Conservation (phyloP, 768 basidiomycete genomes). For the Phaeolepiota aurea region DNA sequence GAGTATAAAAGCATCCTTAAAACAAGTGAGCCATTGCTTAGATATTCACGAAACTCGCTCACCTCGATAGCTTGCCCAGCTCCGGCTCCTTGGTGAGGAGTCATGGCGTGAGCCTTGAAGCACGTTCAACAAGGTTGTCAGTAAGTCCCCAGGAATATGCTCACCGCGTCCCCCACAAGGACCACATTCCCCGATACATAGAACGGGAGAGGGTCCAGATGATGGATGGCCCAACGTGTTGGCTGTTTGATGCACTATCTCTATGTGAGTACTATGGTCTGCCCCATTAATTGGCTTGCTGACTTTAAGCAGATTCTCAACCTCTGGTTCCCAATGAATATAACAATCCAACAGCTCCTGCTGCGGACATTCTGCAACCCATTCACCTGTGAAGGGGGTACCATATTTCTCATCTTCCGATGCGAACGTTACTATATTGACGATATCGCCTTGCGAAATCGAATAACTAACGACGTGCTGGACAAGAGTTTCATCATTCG, state of each 20-base stretch:
- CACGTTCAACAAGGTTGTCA: not conserved
- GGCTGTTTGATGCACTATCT: constrained; percentile 20
- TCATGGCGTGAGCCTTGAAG: constrained; percentile 17
- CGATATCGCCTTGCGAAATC: constrained; percentile 31
- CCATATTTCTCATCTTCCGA: constrained; percentile 26
- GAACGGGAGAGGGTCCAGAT: constrained; percentile 23
- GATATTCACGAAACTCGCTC: no score
- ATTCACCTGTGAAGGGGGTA: constrained; percentile 15
- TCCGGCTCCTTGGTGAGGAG: constrained; percentile 18
- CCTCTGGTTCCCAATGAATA: constrained; percentile 24
- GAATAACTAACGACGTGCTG: constrained; percentile 43
- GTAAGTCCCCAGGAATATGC: constrained; percentile 1
- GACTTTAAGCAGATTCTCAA: constrained; percentile 18
- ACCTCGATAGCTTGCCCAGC: constrained; percentile 22
- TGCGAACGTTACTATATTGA: constrained; percentile 36
- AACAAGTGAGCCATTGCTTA: no score
- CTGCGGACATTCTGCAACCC: constrained; percentile 22
- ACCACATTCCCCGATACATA: constrained; percentile 28
- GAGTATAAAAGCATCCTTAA: constrained; percentile 20
- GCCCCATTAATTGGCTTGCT: not conserved
- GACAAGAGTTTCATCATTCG: not conserved
- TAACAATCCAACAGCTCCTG: constrained; percentile 24
- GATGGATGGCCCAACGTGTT: constrained; percentile 29
- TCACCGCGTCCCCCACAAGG: constrained; percentile 35
- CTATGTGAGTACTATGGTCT: not conserved